Conservation (phyloP, 257 asterid species). For the Nicotiana tabacum region DNA sequence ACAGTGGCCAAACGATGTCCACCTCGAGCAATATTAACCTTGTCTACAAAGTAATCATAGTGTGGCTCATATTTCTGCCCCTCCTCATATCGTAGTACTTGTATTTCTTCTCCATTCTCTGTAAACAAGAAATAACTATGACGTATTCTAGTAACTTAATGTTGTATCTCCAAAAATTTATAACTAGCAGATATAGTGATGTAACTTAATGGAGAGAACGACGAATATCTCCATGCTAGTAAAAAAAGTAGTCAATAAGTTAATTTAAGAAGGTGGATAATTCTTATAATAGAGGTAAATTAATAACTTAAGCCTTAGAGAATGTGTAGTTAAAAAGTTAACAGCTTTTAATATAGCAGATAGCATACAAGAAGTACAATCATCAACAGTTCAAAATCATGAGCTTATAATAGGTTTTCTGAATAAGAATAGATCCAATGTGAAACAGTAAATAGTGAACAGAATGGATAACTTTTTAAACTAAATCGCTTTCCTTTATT, state of each 20-base stretch:
- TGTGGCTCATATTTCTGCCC: slow-evolving; percentile 96
- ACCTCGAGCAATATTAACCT: slow-evolving; percentile 79
- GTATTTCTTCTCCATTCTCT: slow-evolving; percentile 96
- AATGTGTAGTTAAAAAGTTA: background rate
- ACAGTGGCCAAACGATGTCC: slow-evolving; percentile 92
- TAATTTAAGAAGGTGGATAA: background rate
- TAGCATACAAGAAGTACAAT: background rate
- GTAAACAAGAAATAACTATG: slow-evolving; percentile 15
- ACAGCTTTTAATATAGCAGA: background rate
- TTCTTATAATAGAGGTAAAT: background rate
- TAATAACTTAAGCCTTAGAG: background rate
- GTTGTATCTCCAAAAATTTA: background rate
- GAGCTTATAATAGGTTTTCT: background rate
- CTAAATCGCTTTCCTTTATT: background rate
- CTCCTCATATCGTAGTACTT: slow-evolving; percentile 82
- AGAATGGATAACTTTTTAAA: background rate
- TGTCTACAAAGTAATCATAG: slow-evolving; percentile 73
- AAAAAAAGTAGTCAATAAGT: background rate
- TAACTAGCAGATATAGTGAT: background rate
- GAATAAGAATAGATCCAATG: background rate
- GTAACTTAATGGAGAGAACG: background rate
- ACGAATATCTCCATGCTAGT: background rate
- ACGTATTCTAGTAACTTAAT: background rate
- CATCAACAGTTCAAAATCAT: background rate
- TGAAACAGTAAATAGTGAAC: background rate